Base-by-base conservation (phyloP, 2,329 filamentous ascomycete species). In the Penicillium sp. region DNA sequence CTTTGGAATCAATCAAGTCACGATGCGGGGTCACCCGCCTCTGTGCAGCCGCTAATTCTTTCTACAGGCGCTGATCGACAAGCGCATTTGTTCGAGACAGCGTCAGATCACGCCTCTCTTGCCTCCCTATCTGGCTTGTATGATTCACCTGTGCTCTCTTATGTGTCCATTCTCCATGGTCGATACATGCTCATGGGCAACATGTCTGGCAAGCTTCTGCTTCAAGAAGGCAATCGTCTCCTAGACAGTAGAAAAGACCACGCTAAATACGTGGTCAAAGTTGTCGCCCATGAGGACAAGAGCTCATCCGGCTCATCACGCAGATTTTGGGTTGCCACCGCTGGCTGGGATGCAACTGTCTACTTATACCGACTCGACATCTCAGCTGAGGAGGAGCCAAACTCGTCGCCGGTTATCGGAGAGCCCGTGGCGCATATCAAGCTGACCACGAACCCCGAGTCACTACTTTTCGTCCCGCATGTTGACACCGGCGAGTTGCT, bases 341-440 rank as follows among this genome's bases (percentile, higher is more conserved):
- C 84, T 4, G 84, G 83, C 22, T 87, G 85, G 85, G 85, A 87
- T 65, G 73, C 78, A 27, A 85, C 80, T 61, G 71, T 87, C 33
- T 69, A 80, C 50, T 64, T 87, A 44, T 87, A 87, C 68, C 63
- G 66, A 37, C 47, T 71, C 16, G 37, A 48, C 21, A 59, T 65
- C 27, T 55, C 58, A 0, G 47, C 33, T 19, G 55, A 50, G 6
- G 57, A 33, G n/a, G 31, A 59, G 24, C 56, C 37, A n/a, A 48
- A 27, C 37, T 43, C 41, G n/a, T 49, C 63, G n/a, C 49, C 63
- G 6, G 50, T 47, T 27, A 66, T 73, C 19, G 68, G 66, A 39
- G 68, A 67, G 56, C 71, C 62, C 22, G 63, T 64, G 52, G 66
- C 60, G 58, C 62, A 53, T 22, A 72, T 71, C 58, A 66, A 65